Evolutionary conservation across 345 rosid genomes (phyloP), one percentile per base, ranked within the genome.

Genomic region (Bretschneidera sinensis): DNA sequence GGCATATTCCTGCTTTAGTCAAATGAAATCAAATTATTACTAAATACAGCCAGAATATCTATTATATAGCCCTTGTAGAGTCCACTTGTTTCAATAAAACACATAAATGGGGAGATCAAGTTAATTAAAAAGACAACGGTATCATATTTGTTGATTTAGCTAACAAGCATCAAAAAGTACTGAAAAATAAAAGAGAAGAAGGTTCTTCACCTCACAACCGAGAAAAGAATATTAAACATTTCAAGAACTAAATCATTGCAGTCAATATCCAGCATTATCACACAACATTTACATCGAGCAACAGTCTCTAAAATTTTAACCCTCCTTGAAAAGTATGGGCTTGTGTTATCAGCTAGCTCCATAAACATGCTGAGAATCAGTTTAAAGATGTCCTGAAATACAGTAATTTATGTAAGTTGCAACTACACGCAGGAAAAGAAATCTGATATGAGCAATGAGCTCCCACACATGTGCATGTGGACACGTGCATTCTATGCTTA

Each of bases 251-350:
- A 81, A 81, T 87, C 83, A 35, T 60, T 54, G 76, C 87, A 81
- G 64, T 73, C 87, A 22, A 78, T 65, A 66, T 86, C 90, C 71
- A 92, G 78, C 97, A 90, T 77, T 49, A 84, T 71, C 72, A 92
- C 82, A 60, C 74, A 92, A 62, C 88, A 89, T 72, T 78, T 86
- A 63, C 85, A 88, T 22, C 68, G 82, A 61, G 95, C 84, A 63
- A 87, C 65, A 21, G 82, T 85, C 82, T 89, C 97, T 70, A 92
- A 67, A 55, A 90, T 78, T 65, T 90, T 89, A 34, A 78, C 96
- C 77, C 96, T 89, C 79, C 68, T 81, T 2, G 84, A 79, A 72
- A 87, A 92, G 63, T 83, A 87, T 17, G 96, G 83, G 60, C 94
- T 85, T 21, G 47, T 54, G 3, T 80, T 81, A 67, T 92, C 91